A percentile compares a stretch with the other conserved stretches of the same genome.
Evolutionary conservation across 345 rosid species (phyloP).

Genomic region (Eucalyptus cloeziana): DNA sequence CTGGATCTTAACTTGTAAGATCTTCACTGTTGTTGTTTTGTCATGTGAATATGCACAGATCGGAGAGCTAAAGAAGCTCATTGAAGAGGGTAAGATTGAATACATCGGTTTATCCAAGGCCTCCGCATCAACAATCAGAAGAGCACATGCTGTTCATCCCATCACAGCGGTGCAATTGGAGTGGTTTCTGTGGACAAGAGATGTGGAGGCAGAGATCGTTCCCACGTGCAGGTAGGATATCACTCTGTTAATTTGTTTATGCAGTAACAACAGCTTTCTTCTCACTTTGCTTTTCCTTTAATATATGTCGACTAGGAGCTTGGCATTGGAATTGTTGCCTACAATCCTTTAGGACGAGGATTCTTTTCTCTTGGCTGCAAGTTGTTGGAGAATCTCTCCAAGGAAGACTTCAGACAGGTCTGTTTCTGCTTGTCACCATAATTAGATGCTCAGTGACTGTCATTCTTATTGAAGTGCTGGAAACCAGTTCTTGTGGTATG

Average conservation of each 20-base stretch:
- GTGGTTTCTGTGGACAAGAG: slow-evolving; percentile 84
- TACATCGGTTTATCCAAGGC: neutral
- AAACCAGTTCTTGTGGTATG: neutral
- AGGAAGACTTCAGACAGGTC: slow-evolving; percentile 42
- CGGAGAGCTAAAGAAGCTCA: slow-evolving; percentile 60
- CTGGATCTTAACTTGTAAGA: neutral
- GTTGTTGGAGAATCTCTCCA: slow-evolving; percentile 22
- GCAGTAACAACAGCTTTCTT: neutral
- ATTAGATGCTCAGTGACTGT: neutral
- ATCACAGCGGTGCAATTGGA: slow-evolving; percentile 64
- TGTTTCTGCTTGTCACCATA: neutral
- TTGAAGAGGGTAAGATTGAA: slow-evolving; percentile 19
- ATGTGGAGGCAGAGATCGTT: slow-evolving; percentile 59
- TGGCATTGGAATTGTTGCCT: slow-evolving; percentile 67
- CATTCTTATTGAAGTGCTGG: neutral
- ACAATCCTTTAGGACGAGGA: slow-evolving; percentile 61
- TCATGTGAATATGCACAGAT: neutral
- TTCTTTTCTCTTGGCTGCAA: slow-evolving; percentile 59
- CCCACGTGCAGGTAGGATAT: slow-evolving; percentile 13
- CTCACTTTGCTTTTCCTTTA: neutral
- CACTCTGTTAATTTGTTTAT: neutral
- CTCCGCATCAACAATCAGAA: slow-evolving; percentile 1
- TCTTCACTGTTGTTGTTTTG: neutral
- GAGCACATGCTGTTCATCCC: slow-evolving; percentile 82
- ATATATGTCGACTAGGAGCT: slow-evolving; percentile 31